phyloP scores from a whole-genome alignment of 176 grass and related monocot species.

The Lolium perenne region DNA sequence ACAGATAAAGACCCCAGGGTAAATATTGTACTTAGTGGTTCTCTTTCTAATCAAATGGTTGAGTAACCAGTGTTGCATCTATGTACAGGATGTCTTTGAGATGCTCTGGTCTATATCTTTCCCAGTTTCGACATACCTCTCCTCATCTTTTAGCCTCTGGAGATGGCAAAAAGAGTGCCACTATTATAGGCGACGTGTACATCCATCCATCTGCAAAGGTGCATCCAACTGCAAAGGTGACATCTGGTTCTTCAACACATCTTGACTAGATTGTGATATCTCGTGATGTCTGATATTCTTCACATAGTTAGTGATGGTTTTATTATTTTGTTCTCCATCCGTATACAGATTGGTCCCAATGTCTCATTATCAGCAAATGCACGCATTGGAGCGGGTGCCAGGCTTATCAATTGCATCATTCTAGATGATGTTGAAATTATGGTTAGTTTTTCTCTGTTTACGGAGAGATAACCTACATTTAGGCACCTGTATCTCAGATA shows the following conservation, averaged over 20 bases:
- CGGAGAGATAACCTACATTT: constrained; percentile 21
- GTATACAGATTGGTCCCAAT: constrained; percentile 94
- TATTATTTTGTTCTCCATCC: neutral
- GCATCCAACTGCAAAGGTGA: constrained; percentile 97
- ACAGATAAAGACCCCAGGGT: constrained; percentile 99
- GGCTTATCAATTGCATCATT: constrained; percentile 98
- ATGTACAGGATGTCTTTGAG: constrained; percentile 91
- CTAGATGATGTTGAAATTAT: constrained; percentile 99
- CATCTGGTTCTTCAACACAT: constrained; percentile 15
- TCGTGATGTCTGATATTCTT: constrained; percentile 16
- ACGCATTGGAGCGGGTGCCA: constrained; percentile 87
- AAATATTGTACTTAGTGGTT: constrained; percentile 27
- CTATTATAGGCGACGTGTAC: constrained; percentile 90
- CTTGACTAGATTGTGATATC: constrained; percentile 20
- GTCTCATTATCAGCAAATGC: constrained; percentile 99
- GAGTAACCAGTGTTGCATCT: constrained; percentile 28
- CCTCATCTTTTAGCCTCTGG: constrained; percentile 88
- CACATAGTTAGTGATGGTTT: constrained; percentile 22
- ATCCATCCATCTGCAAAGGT: constrained; percentile 99
- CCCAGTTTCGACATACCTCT: constrained; percentile 77
- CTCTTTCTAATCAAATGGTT: constrained; percentile 26
- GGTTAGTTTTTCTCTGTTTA: constrained; percentile 53
- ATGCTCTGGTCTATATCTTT: constrained; percentile 92
- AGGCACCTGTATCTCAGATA: constrained; percentile 27
- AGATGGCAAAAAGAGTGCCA: constrained; percentile 68